Evolutionary conservation across 169 alveolate genomes (phyloP), one percentile per base, ranked within the genome.

Genomic region (Eimeria acervulina): DNA sequence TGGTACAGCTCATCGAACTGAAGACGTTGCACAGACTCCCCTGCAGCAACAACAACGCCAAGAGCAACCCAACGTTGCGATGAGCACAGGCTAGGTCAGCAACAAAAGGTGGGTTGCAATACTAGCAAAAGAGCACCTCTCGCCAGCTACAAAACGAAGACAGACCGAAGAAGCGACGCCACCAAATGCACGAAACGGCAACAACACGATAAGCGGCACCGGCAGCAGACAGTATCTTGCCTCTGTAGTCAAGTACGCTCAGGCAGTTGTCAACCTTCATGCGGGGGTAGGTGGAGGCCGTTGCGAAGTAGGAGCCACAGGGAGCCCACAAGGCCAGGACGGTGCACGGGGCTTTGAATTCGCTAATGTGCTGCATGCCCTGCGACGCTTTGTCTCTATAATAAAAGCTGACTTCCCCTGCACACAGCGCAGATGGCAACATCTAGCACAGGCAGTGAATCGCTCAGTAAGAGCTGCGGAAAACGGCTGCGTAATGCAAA

Each of bases 291-390:
- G 90, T 66, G 52, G 90, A 66, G 23, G 96, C 96, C 88, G 94
- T 81, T 6, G 81, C 80, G 33, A 93, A 80, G 51, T 44, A 33
- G 61, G 68, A 42, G 89, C 96, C 96, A 80, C 89, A 52, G n/a
- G 96, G 96, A 15, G 94, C 94, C 96, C 96, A 93, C 66, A 83
- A n/a, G 13, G 94, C 70, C 63, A 42, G 40, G 52, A 93, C 96
- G n/a, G 90, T 93, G 76, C 94, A 83, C 31, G 93, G 91, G 31
- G 96, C 96, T 23, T 74, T 40, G 76, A 80, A 68, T 59, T 80
- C 94, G 52, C 63, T 68, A 52, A 83, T 68, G 59, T 47, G 93
- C 47, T 78, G 66, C 93, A 83, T 93, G 80, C 90, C 96, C 44
- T 66, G 76, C 21, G 81, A 52, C 84, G 55, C 76, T 78, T 55